These are phyloP conservation scores for Gardenia jasminoides DNA, from an alignment of 257 asterid species.

Conservation along the genomic window DNA sequence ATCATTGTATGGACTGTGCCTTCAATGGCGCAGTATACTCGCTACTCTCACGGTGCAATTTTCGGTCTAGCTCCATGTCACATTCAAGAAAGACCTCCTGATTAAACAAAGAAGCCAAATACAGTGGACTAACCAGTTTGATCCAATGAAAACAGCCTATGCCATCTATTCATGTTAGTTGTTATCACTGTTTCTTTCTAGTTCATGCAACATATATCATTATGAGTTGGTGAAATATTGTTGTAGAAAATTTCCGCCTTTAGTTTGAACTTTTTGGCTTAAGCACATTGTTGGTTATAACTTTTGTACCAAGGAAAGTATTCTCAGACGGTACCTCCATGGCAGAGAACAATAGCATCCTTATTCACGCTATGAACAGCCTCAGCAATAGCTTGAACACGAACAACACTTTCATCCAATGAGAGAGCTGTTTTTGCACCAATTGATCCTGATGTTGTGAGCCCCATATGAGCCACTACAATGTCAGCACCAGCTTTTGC, in stretches of 20 bases:
- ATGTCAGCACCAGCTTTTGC: constrained; percentile 96
- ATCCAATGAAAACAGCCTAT: not conserved
- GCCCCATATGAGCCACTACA: constrained; percentile 98
- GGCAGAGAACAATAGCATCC: constrained; percentile 79
- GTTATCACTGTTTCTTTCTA: not conserved
- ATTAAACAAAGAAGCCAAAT: not conserved
- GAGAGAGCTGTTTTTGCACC: constrained; percentile 93
- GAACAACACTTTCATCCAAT: constrained; percentile 72
- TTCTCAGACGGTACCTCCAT: constrained; percentile 64
- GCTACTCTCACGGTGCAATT: too few species aligned
- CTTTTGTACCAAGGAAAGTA: not conserved
- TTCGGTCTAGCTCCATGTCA: too few species aligned
- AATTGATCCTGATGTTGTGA: constrained; percentile 87
- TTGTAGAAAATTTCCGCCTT: not conserved
- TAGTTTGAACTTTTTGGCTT: not conserved
- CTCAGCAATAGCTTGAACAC: constrained; percentile 91
- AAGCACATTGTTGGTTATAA: not conserved
- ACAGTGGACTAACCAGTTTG: not conserved
- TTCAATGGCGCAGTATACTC: not conserved
- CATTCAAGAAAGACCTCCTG: not conserved
- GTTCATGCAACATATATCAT: not conserved
- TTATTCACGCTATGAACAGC: constrained; percentile 74
- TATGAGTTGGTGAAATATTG: not conserved
- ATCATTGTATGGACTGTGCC: not conserved
- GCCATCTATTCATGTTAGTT: not conserved